Conservation (phyloP, 345 rosid species). For the Lumnitzera racemosa region DNA sequence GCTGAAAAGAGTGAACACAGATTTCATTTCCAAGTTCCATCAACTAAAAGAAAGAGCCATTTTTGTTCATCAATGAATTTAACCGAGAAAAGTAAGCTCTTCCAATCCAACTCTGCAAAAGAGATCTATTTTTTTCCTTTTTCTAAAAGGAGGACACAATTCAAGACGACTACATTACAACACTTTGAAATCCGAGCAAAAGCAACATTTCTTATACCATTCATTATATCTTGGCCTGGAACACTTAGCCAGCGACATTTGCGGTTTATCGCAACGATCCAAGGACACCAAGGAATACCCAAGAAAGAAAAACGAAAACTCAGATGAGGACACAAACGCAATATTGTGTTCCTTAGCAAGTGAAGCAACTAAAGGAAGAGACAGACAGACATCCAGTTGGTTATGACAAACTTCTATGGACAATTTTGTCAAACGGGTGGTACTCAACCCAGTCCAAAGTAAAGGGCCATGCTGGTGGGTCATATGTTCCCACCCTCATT, state of each 20-base stretch:
- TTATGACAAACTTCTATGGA: conserved; percentile 20
- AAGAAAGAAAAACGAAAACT: conserved; percentile 4
- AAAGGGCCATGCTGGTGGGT: conserved; percentile 34
- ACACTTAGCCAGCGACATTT: conserved; percentile 61
- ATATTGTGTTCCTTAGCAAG: conserved; percentile 7
- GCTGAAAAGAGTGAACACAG: too few species aligned
- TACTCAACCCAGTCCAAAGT: conserved; percentile 31
- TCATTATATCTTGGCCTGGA: conserved; percentile 83
- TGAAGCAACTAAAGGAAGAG: conserved; percentile 9
- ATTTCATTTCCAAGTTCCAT: too few species aligned
- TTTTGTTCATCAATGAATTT: too few species aligned
- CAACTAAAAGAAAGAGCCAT: too few species aligned
- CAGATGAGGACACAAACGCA: conserved; percentile 1
- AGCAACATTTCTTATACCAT: conserved; percentile 43
- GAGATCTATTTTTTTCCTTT: too few species aligned
- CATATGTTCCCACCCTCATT: too few species aligned
- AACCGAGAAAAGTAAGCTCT: not conserved
- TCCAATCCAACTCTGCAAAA: not conserved
- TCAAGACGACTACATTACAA: not conserved
- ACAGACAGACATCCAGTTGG: conserved; percentile 25
- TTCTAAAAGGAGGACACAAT: not conserved
- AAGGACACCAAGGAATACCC: conserved; percentile 24
- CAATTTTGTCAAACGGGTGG: conserved; percentile 35
- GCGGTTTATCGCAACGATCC: conserved; percentile 58
- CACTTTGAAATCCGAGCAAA: not conserved